Conservation (phyloP, 1,284 basidiomycete genomes). For the Calocybe gambosa region DNA sequence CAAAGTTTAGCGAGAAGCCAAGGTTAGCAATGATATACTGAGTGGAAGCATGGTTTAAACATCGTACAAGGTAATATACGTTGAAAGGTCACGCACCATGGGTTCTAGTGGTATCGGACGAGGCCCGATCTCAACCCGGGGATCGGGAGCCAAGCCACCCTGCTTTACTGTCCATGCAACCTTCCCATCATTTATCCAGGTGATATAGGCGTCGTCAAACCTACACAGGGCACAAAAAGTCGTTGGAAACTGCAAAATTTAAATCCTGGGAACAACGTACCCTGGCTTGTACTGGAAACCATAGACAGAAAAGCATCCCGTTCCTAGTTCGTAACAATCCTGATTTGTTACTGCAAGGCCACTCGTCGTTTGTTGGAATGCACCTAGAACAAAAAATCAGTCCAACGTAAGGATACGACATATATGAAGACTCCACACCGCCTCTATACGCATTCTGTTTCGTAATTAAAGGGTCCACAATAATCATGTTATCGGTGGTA, state of each 20-base stretch:
- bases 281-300: constrained; percentile 46
- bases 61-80: not conserved
- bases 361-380: constrained; percentile 48
- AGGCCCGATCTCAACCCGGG: constrained; percentile 54
- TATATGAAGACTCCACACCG: constrained; percentile 23
- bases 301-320: constrained; percentile 40
- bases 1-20: constrained; percentile 54
- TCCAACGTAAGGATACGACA: not conserved
- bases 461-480: constrained; percentile 34
- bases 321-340: constrained; percentile 43
- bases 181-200: constrained; percentile 69
- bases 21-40: constrained; percentile 76
- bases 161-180: constrained; percentile 71
- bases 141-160: constrained; percentile 62
- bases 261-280: constrained; percentile 18
- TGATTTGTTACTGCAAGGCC: constrained; percentile 42
- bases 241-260: not conserved
- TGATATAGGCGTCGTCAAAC: constrained; percentile 64
- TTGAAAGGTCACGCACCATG: constrained; percentile 46
- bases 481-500: constrained; percentile 39
- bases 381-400: constrained; percentile 20
- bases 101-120: constrained; percentile 79
- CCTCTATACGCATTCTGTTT: constrained; percentile 41
- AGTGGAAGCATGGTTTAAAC: not conserved
- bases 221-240: constrained; percentile 22